Conservation (phyloP, 2,329 filamentous ascomycete species). For the Chaetomiaceae sp. region DNA sequence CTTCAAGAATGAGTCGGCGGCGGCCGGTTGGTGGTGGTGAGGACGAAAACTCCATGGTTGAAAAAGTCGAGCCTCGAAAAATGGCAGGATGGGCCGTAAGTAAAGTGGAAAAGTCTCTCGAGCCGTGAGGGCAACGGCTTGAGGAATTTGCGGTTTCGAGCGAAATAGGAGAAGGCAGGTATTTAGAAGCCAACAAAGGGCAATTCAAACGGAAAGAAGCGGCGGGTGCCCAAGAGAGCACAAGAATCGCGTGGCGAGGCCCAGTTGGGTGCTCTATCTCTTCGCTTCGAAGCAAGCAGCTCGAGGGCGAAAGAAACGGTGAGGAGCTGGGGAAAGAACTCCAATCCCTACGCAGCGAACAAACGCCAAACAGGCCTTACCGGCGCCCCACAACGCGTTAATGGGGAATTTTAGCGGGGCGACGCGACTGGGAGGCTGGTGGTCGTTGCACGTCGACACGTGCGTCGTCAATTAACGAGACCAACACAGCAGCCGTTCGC, state of each 20-base stretch:
- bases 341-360: background rate
- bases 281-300: background rate
- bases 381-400: conserved; percentile 18
- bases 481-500: background rate
- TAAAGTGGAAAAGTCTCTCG: too few species aligned
- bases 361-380: background rate
- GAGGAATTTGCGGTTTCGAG: background rate
- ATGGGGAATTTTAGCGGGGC: conserved; percentile 14
- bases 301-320: background rate
- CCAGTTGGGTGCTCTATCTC: background rate
- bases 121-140: background rate
- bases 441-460: conserved; percentile 22
- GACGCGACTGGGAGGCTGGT: conserved; percentile 22
- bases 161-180: background rate
- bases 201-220: too few species aligned
- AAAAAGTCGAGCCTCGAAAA: background rate
- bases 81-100: background rate
- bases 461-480: conserved; percentile 16
- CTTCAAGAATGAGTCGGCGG: conserved; percentile 18
- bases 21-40: conserved; percentile 18
- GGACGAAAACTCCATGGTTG: conserved; percentile 24
- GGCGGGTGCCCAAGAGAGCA: too few species aligned
- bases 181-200: too few species aligned
- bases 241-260: background rate
- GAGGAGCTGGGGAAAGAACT: background rate